Base-by-base conservation (phyloP, 768 basidiomycete species). In the Russula sp. region DNA sequence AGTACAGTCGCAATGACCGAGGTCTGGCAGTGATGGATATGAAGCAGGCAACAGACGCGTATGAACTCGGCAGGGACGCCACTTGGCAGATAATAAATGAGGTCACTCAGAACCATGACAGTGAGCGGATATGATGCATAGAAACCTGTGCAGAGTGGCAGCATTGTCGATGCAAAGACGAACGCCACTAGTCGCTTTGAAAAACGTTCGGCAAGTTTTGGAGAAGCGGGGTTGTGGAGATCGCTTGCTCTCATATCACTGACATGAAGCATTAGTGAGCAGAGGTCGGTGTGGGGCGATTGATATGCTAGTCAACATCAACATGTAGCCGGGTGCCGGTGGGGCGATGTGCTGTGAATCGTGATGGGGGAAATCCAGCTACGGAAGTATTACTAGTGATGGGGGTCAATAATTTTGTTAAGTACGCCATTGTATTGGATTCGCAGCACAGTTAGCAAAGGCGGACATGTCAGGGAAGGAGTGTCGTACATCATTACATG, bases 181-280 rank as follows among this genome's bases (percentile, higher is more conserved):
- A 31, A 58, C 57, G 62, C 62, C 57, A 63, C 57, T 53, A 48
- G 32, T 58, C 56, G 56, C 40, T 42, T 62, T 37, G 34, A 50
- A 48, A 40, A 16, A 14, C 20, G 16, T 58, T 27, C 35, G 40
- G 49, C n/a, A 42, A 34, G 32, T 11, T 48, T 40, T 27, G 16
- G 34, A 10, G 32, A 5, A 6, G 42, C 14, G 18, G 42, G 6
- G 42, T 1, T 16, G 42, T 11, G 14, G 11, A 44, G 42, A 44
- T n/a, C 34, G 6, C 51, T 52, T 16, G 6, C 34, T 51, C 27
- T 27, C 27, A 27, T 27, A 2, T 27, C 27, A 27, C 27, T 27
- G 27, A 27, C 27, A 27, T 27, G 27, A 1, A 27, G 27, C 27
- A 27, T 2, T 27, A 27, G 27, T 27, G 27, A 27, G 27, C 27